Evolutionary conservation across 768 basidiomycete genomes (phyloP), one percentile per base, ranked within the genome.

Genomic region (Vararia minispora): DNA sequence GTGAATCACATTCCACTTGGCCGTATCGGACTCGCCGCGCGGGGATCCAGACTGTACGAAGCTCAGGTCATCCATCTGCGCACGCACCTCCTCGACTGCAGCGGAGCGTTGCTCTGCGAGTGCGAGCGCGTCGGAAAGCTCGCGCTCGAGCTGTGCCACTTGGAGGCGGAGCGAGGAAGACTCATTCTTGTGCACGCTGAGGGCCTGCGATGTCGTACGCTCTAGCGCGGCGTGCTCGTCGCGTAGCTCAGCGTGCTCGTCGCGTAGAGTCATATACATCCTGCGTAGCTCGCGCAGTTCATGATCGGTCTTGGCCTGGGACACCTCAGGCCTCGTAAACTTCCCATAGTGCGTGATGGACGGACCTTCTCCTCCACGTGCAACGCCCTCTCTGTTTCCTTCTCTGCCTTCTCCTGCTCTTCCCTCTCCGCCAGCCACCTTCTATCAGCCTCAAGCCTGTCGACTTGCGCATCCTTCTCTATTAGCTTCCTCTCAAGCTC

Each of bases 341-440:
- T 26, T 16, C 20, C n/a, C n/a, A n/a, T n/a, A n/a, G n/a, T n/a
- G n/a, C n/a, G n/a, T n/a, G n/a, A n/a, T n/a, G 3, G 21, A 55
- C 66, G 28, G 35, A 83, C 85, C 68, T 76, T 81, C 44, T 79
- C 76, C 41, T 71, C 66, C 4, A 68, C 65, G 37, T 61, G 58
- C 26, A 66, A 67, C 3, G 51, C 55, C 12, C 69, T 62, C 39
- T 82, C 73, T 8, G 54, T 55, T 40, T 83, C 76, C 55, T 73
- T 80, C 55, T 78, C 79, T 41, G 76, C 73, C 17, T 72, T 61
- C 43, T 85, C 81, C 26, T 76, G 72, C 34, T 68, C 62, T 53
- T 86, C 84, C 3, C 77, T 57, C 44, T 85, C 80, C 0, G 76
- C 62, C 35, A 85, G 65, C 63, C 67, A 84, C 13, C 79, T 61